Percentiles rank a stretch among this genome's conserved stretches.
These are phyloP conservation scores for Juncus inflexus DNA, from an alignment of 176 grass and related monocot genomes.

Conservation along the genomic window DNA sequence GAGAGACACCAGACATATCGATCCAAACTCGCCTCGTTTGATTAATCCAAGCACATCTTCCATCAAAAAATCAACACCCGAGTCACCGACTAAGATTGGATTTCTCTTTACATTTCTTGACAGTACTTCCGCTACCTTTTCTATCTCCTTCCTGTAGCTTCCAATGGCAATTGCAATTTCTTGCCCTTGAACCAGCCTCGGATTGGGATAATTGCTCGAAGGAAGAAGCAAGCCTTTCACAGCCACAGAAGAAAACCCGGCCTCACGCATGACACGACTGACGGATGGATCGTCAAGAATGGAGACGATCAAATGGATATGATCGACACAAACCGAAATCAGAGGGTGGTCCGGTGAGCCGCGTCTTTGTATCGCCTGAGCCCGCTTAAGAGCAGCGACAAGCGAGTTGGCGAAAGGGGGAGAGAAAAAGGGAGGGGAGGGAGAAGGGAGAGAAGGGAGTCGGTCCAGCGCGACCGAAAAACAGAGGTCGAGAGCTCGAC, in stretches of 20 bases:
- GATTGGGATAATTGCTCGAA: conserved; percentile 31
- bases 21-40: conserved; percentile 46
- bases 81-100: conserved; percentile 75
- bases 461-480: conserved; percentile 84
- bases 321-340: conserved; percentile 48
- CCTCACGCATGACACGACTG: conserved; percentile 92
- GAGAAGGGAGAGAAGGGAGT: conserved; percentile 42
- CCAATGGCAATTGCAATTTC: conserved; percentile 15
- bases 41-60: conserved; percentile 50
- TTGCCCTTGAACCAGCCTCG: conserved; percentile 36
- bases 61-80: conserved; percentile 52
- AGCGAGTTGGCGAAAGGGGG: conserved; percentile 78
- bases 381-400: conserved; percentile 74
- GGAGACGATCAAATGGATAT: conserved; percentile 60
- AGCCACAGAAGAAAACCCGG: conserved; percentile 58
- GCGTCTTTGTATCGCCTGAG: conserved; percentile 74
- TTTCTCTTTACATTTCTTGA: conserved; percentile 51
- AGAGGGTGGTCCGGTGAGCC: conserved; percentile 44
- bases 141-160: conserved; percentile 44
- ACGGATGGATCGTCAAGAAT: conserved; percentile 93
- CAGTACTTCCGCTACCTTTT: conserved; percentile 53
- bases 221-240: conserved; percentile 52
- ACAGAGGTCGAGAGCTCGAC: conserved; percentile 82
- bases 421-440: not conserved
- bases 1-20: conserved; percentile 39